Evolutionary conservation across 164 flowering plant species (phyloP).

Genomic region (Vitis riparia): DNA sequence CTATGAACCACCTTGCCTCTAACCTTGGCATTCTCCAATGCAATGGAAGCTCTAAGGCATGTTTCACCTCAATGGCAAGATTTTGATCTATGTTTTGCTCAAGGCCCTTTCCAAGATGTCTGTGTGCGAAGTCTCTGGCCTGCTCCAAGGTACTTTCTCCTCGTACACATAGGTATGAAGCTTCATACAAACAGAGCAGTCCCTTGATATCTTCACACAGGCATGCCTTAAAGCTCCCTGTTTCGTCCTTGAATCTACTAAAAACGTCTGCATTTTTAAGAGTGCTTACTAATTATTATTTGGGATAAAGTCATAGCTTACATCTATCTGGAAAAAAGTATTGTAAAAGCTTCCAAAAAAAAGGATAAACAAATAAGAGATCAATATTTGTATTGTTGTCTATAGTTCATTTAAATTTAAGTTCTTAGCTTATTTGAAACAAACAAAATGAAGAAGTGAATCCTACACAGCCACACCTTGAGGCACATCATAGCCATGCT

Average conservation of each 20-base stretch:
- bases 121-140: slow-evolving; percentile 17
- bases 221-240: slow-evolving; percentile 18
- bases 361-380: too few relatives aligned
- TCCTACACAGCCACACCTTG: slow-evolving; percentile 13
- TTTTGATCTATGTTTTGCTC: too few relatives aligned
- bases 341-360: not conserved
- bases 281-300: not conserved
- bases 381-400: too few relatives aligned
- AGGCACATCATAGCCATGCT: slow-evolving; percentile 17
- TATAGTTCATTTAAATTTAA: not conserved
- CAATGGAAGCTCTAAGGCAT: not conserved
- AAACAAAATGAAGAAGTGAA: too few relatives aligned
- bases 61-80: not conserved
- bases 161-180: slow-evolving; percentile 16
- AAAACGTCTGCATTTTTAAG: slow-evolving; percentile 19
- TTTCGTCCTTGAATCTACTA: slow-evolving; percentile 15
- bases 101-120: slow-evolving; percentile 8
- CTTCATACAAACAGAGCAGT: slow-evolving; percentile 29
- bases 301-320: not conserved
- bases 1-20: not conserved
- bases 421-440: too few relatives aligned
- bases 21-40: not conserved
- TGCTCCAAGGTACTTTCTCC: slow-evolving; percentile 22
- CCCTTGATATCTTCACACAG: slow-evolving; percentile 17
- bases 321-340: not conserved